Percentiles rank a stretch among this genome's conserved stretches.
Conservation (phyloP, 805 yeast genomes). For the Kluyveromyces nonfermentans region DNA sequence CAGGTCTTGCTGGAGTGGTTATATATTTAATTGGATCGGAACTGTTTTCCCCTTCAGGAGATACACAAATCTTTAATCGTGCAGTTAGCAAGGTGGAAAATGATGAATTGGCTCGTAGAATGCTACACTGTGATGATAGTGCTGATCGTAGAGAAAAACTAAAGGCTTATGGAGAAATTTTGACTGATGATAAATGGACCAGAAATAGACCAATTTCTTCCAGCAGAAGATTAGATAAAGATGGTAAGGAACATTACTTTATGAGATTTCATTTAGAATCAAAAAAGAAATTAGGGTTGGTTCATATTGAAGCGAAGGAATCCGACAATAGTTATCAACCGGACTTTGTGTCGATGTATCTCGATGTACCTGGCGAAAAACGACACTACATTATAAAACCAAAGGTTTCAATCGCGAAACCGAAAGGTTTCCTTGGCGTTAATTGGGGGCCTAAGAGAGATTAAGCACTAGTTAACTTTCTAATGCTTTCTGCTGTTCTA, state of each 20-base stretch:
- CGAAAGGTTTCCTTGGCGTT: conserved; percentile 65
- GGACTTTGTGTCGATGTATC: conserved; percentile 59
- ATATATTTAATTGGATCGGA: conserved; percentile 72
- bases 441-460: conserved; percentile 78
- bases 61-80: conserved; percentile 80
- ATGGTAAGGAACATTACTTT: conserved; percentile 70
- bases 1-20: conserved; percentile 57
- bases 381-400: conserved; percentile 67
- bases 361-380: conserved; percentile 65
- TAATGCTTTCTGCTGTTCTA: background rate
- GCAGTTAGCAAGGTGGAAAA: conserved; percentile 71
- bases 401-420: conserved; percentile 36
- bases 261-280: conserved; percentile 87
- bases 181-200: conserved; percentile 66
- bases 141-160: conserved; percentile 43
- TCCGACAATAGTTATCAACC: conserved; percentile 49
- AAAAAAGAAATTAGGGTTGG: conserved; percentile 52
- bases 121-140: conserved; percentile 41
- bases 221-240: conserved; percentile 52
- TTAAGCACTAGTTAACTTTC: background rate
- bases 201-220: conserved; percentile 80
- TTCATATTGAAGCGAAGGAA: conserved; percentile 72
- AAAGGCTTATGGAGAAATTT: conserved; percentile 73
- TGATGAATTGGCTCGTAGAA: conserved; percentile 47
- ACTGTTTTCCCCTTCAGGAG: conserved; percentile 81